Base-by-base conservation (phyloP, 2,329 filamentous ascomycete genomes). In the Magnaporthiopsis incrustans region DNA sequence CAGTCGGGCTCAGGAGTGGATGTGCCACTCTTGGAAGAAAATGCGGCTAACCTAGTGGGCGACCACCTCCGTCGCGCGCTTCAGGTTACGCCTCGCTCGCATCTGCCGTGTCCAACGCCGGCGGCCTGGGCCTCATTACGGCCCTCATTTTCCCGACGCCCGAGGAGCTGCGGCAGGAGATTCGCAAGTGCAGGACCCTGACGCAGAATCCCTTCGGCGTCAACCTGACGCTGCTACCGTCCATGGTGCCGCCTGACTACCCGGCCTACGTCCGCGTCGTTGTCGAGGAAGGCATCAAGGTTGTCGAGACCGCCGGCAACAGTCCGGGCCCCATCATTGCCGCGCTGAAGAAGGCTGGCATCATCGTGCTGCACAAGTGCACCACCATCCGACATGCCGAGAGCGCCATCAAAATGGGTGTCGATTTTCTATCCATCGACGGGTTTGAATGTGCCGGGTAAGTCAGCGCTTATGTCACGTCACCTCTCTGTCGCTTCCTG, bases 371-470 rank as follows among this genome's bases (percentile, higher is more conserved):
- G 64, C 95, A 99, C 85, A 99, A 99, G 80, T 98, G 95, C 82
- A 99, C 95, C 11, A 96, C 92, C 6, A 96, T 99, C 78, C 83
- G 92, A 64, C 95, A 99, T 75, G 95, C 95, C 26, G 86, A 92
- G 76, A 92, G 89, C 68, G 95, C 95, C 61, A 84, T 96, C 65
- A 97, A 96, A 78, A 87, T 98, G 56, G 95, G 95, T 67, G 95
- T 97, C 5, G 95, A 99, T 77, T 98, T 99, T 78, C 79, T 99
- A 65, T 93, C 89, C 69, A 98, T 99, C 70, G 95, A 99, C 74
- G 95, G 95, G 58, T 98, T 99, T 74, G 95, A 99, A 77, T 99
- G 95, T 78, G 95, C 92, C 58, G 95, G 84, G 73, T 75, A 67
- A 67, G 73, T 71, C 27, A 64, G 56, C 5, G 3, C 8, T 50